phyloP scores from a whole-genome alignment of 2,329 filamentous ascomycete species.

The Aureobasidium namibiae region DNA sequence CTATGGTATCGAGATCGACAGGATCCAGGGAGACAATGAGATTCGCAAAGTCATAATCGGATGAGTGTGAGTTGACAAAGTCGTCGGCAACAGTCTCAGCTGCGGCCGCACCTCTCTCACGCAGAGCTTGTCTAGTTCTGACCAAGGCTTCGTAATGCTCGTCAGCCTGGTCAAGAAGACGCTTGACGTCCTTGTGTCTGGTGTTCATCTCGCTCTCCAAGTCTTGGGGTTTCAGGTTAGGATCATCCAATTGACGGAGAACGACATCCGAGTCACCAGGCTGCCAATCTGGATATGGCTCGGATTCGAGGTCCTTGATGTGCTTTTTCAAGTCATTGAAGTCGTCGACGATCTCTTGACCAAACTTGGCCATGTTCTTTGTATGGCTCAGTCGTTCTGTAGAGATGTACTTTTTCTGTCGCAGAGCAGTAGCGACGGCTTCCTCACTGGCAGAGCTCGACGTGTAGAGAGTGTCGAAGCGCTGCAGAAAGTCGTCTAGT shows the following conservation, averaged over 20 bases:
- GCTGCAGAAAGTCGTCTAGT: background rate
- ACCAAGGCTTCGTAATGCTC: background rate
- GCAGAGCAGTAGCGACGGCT: background rate
- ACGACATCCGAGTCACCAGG: background rate
- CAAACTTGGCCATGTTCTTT: background rate
- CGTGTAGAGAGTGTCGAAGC: background rate
- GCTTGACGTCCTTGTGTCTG: background rate
- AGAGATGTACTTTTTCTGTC: constrained; percentile 4
- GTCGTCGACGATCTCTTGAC: background rate
- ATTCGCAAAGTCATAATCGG: background rate
- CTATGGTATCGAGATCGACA: constrained; percentile 1
- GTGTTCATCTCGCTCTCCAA: background rate
- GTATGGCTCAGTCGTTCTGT: background rate
- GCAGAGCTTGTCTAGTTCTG: background rate
- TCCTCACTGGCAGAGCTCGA: background rate
- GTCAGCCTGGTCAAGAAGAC: background rate
- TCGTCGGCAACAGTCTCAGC: background rate
- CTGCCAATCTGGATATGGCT: constrained; percentile 1
- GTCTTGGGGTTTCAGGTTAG: background rate
- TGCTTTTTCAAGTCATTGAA: background rate
- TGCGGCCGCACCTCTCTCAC: background rate
- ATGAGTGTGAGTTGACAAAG: background rate
- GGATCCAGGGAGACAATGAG: background rate
- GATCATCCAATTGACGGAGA: background rate
- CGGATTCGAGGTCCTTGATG: constrained; percentile 1